Evolutionary conservation across 768 basidiomycete species (phyloP), one percentile per base, ranked within the genome.

Genomic region (Boletus rex-veris): DNA sequence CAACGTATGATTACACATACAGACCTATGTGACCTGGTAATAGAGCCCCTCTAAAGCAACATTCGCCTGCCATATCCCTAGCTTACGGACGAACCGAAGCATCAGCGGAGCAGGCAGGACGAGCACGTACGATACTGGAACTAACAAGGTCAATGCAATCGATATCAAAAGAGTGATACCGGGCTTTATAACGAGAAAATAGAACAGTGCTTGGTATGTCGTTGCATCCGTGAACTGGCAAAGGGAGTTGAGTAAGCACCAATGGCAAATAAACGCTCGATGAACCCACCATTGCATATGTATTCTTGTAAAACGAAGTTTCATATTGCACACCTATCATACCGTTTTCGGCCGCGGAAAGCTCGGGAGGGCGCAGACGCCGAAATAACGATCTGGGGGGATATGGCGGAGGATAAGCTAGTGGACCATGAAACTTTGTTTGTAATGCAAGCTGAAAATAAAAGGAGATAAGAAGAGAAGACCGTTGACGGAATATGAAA

Each of bases 101-200:
- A 83, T 77, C 24, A 84, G 73, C 2, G 90, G 90, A 0, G 84
- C 85, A 10, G 90, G 86, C 16, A 87, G 52, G 7, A 92, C 67
- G 3, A 90, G 74, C 28, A 78, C 68, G 11, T 88, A 71, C 16
- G 80, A 71, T 2, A 86, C 77, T 0, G 89, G 72, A 21, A 84
- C 80, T 52, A 88, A 55, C 14, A 80, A 70, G 15, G 88, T 37
- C 46, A 89, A 65, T 19, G 73, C 59, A 14, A 89, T 66, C 6
- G 81, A 78, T 35, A 91, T 73, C 16, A 86, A 72, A 26, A 92
- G 69, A 1, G 89, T 90, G 67, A 92, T 87, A 30, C 82, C 77
- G 3, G 90, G 88, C 67, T 92, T 92, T 74, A 92, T 84, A 46
- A 92, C 87, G 55, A 92, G 79, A 72, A 92, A 92, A 67, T 92